Base-by-base conservation (phyloP, 352 stramenopile genomes). In the Phytopythium sindhum region DNA sequence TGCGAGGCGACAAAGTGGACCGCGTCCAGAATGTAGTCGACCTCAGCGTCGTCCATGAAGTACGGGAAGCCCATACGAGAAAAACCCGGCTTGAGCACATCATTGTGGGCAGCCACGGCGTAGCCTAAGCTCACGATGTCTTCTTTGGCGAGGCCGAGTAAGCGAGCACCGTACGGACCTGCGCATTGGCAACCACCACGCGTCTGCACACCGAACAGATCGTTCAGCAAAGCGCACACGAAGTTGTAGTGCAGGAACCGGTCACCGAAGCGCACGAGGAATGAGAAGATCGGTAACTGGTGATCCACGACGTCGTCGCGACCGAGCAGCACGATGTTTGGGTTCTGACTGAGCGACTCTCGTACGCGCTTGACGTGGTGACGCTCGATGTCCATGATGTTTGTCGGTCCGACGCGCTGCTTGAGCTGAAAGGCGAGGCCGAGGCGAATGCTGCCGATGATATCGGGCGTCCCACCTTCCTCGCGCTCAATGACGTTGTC, bases 241-340 rank as follows among this genome's bases (percentile, higher is more conserved):
- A 98, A 99, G 68, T 99, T 98, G 78, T 98, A 99, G 73, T 99
- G 97, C 42, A 99, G 72, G 72, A 98, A 98, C 14, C 90, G 65
- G 33, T 86, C 70, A 0, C 84, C 82, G 35, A 81, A 94, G 50
- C 85, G 83, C 45, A 99, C 85, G n/a, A 99, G 71, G 64, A 99
- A 98, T 2, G 95, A 98, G 69, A 98, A 97, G 39, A 98, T 95
- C 2, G 95, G 95, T 17, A 99, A 73, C 31, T 91, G 64, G 8
- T 77, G 70, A 5, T 73, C 53, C 26, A 73, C 64, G 33, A 75
- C 52, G 26, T 70, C 69, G 63, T 86, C 69, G 24, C 74, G 67
- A 2, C 95, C 96, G 2, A 99, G 74, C 23, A 99, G 56, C 14
- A 97, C 81, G 19, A 99, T 80, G 29, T 81, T 85, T 23, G 73